Evolutionary conservation across 2,329 filamentous ascomycete genomes (phyloP).

Genomic region (Dactylellina parvicollis): DNA sequence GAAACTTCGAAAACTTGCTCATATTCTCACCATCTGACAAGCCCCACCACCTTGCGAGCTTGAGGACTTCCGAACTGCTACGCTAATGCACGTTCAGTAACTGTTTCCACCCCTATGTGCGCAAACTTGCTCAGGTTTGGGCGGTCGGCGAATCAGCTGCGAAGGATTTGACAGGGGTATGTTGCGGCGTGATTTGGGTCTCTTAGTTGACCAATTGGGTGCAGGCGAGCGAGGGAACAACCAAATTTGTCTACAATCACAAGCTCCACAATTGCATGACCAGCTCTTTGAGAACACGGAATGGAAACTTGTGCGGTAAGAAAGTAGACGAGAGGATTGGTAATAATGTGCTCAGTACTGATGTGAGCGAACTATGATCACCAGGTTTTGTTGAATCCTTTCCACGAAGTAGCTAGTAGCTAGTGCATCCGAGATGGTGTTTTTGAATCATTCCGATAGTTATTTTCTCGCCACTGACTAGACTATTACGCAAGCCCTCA

Average conservation of each 20-base stretch:
- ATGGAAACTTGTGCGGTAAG: background rate
- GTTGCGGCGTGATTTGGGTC: conserved; percentile 3
- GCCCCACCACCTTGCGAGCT: background rate
- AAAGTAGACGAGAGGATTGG: conserved; percentile 9
- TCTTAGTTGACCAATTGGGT: background rate
- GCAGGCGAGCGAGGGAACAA: background rate
- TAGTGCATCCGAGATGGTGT: too few species aligned
- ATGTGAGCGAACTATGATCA: too few species aligned
- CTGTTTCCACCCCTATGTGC: conserved; percentile 41
- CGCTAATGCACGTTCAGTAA: conserved; percentile 51
- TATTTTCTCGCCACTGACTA: too few species aligned
- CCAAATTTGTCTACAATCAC: background rate
- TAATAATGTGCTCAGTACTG: conserved; percentile 42
- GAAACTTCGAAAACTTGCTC: conserved; percentile 28
- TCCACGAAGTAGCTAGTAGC: too few species aligned
- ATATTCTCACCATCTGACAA: conserved; percentile 20
- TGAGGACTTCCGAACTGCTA: conserved; percentile 51
- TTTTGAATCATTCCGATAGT: too few species aligned
- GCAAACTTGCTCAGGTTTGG: conserved; percentile 48
- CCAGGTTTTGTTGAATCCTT: too few species aligned
- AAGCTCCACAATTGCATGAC: background rate
- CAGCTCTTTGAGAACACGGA: background rate
- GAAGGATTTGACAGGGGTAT: conserved; percentile 20
- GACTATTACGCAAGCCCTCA: too few species aligned
- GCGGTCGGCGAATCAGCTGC: conserved; percentile 28